Conservation (phyloP, 2,329 filamentous ascomycete genomes). For the Colletotrichum sp. region DNA sequence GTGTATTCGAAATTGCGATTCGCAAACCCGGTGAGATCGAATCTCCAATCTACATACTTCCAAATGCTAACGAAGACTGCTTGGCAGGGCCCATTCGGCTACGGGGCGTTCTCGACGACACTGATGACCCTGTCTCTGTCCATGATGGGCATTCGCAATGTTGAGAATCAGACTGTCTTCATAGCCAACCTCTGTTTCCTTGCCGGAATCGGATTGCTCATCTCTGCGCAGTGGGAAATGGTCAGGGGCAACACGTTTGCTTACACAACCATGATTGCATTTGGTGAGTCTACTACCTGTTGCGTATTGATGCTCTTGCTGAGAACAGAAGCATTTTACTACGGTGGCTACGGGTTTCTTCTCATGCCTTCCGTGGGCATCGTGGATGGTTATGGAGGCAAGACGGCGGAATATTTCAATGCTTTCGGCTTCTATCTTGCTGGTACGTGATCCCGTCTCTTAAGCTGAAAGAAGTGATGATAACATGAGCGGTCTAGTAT, state of each 20-base stretch:
- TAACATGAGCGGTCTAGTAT: accelerated
- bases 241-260: neutral
- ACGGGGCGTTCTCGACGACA: neutral
- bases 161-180: neutral
- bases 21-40: too few relatives aligned
- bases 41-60: too few relatives aligned
- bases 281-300: too few relatives aligned
- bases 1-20: too few relatives aligned
- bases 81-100: neutral
- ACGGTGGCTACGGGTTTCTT: neutral
- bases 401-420: neutral
- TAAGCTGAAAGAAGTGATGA: neutral
- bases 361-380: neutral
- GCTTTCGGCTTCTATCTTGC: neutral
- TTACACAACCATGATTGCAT: neutral
- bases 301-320: too few relatives aligned
- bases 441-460: accelerated
- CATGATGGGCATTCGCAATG: neutral
- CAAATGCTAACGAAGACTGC: too few relatives aligned
- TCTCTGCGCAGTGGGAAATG: neutral
- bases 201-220: accelerated
- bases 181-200: neutral
- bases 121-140: neutral
- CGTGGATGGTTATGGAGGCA: neutral
- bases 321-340: neutral